Evolutionary conservation across 1,284 basidiomycete genomes (phyloP), one percentile per base, ranked within the genome.

Genomic region (Flammula alnicola): DNA sequence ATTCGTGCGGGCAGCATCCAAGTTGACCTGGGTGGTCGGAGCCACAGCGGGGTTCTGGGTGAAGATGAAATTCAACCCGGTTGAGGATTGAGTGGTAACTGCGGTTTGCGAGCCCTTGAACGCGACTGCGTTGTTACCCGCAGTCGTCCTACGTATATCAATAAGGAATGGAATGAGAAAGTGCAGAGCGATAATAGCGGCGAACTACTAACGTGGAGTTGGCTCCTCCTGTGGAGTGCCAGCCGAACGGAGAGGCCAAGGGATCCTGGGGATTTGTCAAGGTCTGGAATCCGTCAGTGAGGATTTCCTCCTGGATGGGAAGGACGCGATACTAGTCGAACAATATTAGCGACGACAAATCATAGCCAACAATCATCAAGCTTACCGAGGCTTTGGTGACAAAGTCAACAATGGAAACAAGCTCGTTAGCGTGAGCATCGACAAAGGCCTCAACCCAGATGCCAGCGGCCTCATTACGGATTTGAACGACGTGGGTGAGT

Each of bases 371-470:
- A 17, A 35, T 20, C 10, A 32, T 9, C 3, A 19, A 12, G 4
- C 72, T 56, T 52, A 78, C 75, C 9, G 72, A 67, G 17, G 73
- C 70, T 37, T 76, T 66, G n/a, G 71, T 63, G 20, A 76, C 74
- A 51, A 79, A 86, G 62, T 84, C 80, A 40, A 75, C 76, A 16
- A 83, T 69, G 23, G 75, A 72, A 11, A 82, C 61, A 25, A 86
- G 62, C 39, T 81, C 74, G 19, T 78, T 78, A 25, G 72, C 67
- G 55, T 78, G 73, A 10, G 79, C 79, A 53, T 84, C 80, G 46
- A 86, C 77, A 61, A 80, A 81, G 0, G 80, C 83, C 66, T 84
- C 78, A 59, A 77, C 76, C 81, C 81, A 85, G 33, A 73, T 73
- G 47, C 76, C 73, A 33, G 71, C 66, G 54, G 63, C 66, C 14